Base-by-base conservation (phyloP, 257 asterid genomes). In the Nicotiana tabacum region DNA sequence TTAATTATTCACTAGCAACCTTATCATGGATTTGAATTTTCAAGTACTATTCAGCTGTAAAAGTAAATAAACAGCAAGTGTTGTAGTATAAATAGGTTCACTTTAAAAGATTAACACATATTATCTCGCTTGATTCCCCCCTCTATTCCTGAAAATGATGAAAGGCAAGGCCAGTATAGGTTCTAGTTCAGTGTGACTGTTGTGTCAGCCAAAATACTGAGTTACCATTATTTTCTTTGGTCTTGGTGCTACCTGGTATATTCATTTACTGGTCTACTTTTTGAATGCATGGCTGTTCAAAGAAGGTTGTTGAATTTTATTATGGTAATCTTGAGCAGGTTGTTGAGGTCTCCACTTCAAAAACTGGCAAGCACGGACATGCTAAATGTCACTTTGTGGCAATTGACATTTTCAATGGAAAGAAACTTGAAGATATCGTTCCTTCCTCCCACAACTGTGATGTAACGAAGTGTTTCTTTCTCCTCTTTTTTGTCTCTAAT, bases 341-440 rank as follows among this genome's bases (percentile, higher is more conserved):
- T 80, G 92, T 90, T 82, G 92, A 90, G 80, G 92, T 90, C 81
- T 90, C 92, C 57, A 90, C 92, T 66, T 90, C 92, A 53, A 89
- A 89, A 66, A 89, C 92, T 76, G 92, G 92, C 81, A 89, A 89
- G 87, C 91, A 89, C n/a, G 92, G 92, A 17, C 92, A 90, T 62
- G 91, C 91, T 7, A 90, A 90, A 84, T 89, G 92, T 57, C 92
- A 89, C 89, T 89, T 89, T 58, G 90, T 89, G 24, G 92, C 83
- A 32, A 89, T 89, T 82, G 92, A 89, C 78, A 89, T 89, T 78
- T 89, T 89, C 85, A 89, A 72, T 66, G 90, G 88, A 56, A 89
- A 89, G 84, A 89, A 89, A 84, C 92, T 89, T 43, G 92, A 89
- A 81, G 90, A 89, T 84, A 89, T 87, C 7, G 92, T 87, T 83